These are phyloP conservation scores for Wickerhamiella vanderwaltii DNA, from an alignment of 805 yeast species.

Conservation along the genomic window DNA sequence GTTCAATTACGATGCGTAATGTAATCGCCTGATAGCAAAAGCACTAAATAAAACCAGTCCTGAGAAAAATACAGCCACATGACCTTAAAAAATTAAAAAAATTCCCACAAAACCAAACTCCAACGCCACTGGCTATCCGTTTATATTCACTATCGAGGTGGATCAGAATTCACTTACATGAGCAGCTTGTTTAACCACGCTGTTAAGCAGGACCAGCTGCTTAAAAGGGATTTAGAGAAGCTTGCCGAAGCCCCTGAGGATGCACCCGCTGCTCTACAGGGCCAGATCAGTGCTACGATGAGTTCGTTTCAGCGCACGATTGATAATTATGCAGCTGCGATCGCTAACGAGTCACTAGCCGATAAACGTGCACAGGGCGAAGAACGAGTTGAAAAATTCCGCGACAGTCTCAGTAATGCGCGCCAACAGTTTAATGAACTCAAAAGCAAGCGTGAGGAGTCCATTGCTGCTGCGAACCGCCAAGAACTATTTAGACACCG, in stretches of 20 bases:
- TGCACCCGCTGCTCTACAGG: conserved; percentile 64
- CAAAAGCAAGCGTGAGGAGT: conserved; percentile 43
- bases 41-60: too few relatives aligned
- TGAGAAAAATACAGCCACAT: too few relatives aligned
- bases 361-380: conserved; percentile 46
- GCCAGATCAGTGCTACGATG: conserved; percentile 66
- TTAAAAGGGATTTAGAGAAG: conserved; percentile 53
- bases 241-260: conserved; percentile 48
- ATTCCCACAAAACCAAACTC: not conserved
- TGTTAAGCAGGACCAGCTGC: conserved; percentile 63
- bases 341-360: conserved; percentile 45
- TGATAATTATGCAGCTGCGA: conserved; percentile 49
- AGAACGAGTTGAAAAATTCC: conserved; percentile 49
- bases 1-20: too few relatives aligned
- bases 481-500: conserved; percentile 47
- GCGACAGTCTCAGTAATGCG: conserved; percentile 32
- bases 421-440: conserved; percentile 41
- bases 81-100: too few relatives aligned
- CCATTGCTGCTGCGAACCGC: conserved; percentile 35
- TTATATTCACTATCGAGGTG: too few relatives aligned
- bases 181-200: conserved; percentile 86
- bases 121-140: too few relatives aligned
- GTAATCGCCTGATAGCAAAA: too few relatives aligned
- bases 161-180: too few relatives aligned
- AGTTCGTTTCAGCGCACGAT: conserved; percentile 65